Evolutionary conservation across 805 yeast genomes (phyloP).

Genomic region (Candida sphagnicola): DNA sequence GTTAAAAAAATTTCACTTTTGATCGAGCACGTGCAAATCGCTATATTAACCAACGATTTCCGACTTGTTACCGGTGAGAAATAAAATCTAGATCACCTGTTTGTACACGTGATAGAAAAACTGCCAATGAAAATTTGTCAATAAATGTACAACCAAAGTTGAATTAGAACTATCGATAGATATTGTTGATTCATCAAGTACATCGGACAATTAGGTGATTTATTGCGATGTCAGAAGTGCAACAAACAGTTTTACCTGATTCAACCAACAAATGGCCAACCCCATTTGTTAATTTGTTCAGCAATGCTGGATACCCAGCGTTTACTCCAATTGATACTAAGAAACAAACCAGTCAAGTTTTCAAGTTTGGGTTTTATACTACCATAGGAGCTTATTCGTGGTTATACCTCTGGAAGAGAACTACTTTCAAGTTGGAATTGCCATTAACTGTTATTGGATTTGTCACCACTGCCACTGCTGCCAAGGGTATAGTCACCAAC

Average conservation of each 20-base stretch:
- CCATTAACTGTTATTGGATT: slow-evolving; percentile 39
- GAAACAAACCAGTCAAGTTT: slow-evolving; percentile 44
- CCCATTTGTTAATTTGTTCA: slow-evolving; percentile 36
- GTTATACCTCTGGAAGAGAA: slow-evolving; percentile 41
- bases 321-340: slow-evolving; percentile 57
- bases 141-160: background rate
- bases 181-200: background rate
- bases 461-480: slow-evolving; percentile 50
- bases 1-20: too few relatives aligned
- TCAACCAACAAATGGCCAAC: slow-evolving; percentile 39
- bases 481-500: slow-evolving; percentile 49
- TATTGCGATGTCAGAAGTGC: slow-evolving; percentile 1
- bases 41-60: too few relatives aligned
- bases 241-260: slow-evolving; percentile 22
- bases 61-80: too few relatives aligned
- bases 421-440: slow-evolving; percentile 38
- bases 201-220: too few relatives aligned
- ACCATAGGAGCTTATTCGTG: slow-evolving; percentile 46
- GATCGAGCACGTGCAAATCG: too few relatives aligned
- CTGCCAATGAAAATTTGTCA: background rate
- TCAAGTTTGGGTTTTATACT: slow-evolving; percentile 45
- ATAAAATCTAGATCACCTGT: background rate
- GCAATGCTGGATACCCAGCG: slow-evolving; percentile 39
- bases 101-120: background rate
- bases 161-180: background rate